phyloP scores from a whole-genome alignment of 352 stramenopile genomes.

The Phytophthora palmivora region DNA sequence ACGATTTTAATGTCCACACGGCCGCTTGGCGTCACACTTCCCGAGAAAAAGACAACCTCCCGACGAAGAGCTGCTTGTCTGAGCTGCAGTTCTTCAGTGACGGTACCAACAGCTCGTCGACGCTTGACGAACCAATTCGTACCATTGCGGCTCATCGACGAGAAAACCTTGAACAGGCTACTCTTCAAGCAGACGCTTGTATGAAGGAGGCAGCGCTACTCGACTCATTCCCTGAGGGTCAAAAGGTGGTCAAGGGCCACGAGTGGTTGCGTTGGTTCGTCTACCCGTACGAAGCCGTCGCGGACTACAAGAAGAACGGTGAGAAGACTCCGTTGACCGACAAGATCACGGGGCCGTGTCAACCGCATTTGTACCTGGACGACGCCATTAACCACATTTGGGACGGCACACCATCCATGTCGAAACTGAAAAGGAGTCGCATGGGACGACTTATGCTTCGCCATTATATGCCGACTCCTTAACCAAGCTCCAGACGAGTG shows the following conservation, averaged over 20 bases:
- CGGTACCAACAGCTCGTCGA: conserved; percentile 12
- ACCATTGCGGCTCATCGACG: conserved; percentile 29
- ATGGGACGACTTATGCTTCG: conserved; percentile 32
- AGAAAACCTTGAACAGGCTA: conserved; percentile 36
- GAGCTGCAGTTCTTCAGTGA: conserved; percentile 34
- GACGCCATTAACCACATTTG: conserved; percentile 28
- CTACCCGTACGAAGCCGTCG: conserved; percentile 40
- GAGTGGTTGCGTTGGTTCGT: conserved; percentile 45
- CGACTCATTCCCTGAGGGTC: conserved; percentile 23
- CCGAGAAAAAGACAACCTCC: conserved; percentile 2
- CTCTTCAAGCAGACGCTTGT: conserved; percentile 23
- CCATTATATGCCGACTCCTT: conserved; percentile 24
- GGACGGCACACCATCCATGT: conserved; percentile 32
- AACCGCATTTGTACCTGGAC: conserved; percentile 41
- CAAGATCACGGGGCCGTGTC: conserved; percentile 40
- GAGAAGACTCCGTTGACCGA: conserved; percentile 30
- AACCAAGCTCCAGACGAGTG: conserved; percentile 5
- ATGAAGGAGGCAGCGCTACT: conserved; percentile 36
- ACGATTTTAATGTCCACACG: conserved; percentile 94
- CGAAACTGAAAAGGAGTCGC: conserved; percentile 34
- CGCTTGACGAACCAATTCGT: conserved; percentile 19
- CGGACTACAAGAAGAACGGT: conserved; percentile 26
- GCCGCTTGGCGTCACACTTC: conserved; percentile 88
- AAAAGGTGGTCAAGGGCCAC: conserved; percentile 34
- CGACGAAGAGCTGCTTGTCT: conserved; percentile 23